Evolutionary conservation across 1,284 basidiomycete species (phyloP).

Genomic region (Psilocybe mexicana): DNA sequence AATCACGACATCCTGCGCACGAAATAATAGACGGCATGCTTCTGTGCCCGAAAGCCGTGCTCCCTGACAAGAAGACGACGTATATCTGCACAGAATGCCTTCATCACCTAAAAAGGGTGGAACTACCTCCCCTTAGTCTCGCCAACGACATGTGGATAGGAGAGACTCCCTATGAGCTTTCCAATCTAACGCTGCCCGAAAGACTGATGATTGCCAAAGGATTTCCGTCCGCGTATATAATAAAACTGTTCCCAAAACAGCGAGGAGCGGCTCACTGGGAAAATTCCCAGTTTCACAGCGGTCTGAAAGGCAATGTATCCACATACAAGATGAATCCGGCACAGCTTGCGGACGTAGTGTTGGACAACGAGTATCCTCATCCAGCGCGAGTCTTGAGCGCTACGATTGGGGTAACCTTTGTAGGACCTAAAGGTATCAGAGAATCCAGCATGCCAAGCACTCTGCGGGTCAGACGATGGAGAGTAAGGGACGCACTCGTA

Average conservation of each 20-base stretch:
- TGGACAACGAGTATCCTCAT: constrained; percentile 27
- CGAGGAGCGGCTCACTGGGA: constrained; percentile 7
- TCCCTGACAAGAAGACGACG: background rate
- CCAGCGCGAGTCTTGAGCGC: constrained; percentile 25
- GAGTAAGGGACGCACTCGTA: constrained; percentile 23
- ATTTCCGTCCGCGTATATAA: constrained; percentile 31
- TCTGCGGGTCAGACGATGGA: constrained; percentile 27
- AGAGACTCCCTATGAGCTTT: constrained; percentile 25
- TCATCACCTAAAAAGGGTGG: background rate
- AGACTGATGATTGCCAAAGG: constrained; percentile 28
- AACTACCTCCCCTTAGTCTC: constrained; percentile 25
- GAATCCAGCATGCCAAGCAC: constrained; percentile 20
- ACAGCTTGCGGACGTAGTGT: constrained; percentile 29
- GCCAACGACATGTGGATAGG: constrained; percentile 40
- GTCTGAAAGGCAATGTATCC: constrained; percentile 36
- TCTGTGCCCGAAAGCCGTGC: background rate
- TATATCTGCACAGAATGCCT: background rate
- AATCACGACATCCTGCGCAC: background rate
- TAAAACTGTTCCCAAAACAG: constrained; percentile 35
- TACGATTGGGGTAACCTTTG: constrained; percentile 29
- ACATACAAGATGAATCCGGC: constrained; percentile 30
- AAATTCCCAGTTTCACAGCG: constrained; percentile 23
- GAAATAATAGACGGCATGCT: constrained; percentile 1
- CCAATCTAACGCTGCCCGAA: constrained; percentile 24
- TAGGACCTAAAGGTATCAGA: constrained; percentile 23